A percentile compares a stretch with the other conserved stretches of the same genome.
Conservation (phyloP, 1,284 basidiomycete species). For the Marasmius oreades region DNA sequence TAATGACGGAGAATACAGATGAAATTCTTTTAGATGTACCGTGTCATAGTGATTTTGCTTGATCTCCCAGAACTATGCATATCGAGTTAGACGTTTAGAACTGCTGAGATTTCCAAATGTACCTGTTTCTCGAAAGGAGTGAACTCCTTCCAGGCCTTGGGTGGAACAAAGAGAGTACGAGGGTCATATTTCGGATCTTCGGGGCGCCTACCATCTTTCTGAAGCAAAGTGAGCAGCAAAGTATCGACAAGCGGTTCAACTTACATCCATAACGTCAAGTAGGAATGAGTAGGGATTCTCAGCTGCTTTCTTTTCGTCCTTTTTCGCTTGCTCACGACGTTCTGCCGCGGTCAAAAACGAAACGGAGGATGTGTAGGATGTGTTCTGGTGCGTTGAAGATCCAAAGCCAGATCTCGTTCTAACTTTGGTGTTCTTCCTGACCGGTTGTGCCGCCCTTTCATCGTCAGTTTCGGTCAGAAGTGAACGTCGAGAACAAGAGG, state of each 20-base stretch:
- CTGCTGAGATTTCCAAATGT: conserved; percentile 15
- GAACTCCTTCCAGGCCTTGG: conserved; percentile 77
- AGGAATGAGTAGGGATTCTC: conserved; percentile 88
- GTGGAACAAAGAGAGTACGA: conserved; percentile 83
- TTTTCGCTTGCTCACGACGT: conserved; percentile 70
- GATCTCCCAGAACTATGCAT: conserved; percentile 88
- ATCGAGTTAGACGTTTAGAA: neutral
- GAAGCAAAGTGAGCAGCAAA: conserved; percentile 6
- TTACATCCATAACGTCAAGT: conserved; percentile 69
- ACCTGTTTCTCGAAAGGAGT: conserved; percentile 96
- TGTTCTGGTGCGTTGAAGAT: conserved; percentile 21
- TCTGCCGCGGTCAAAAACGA: conserved; percentile 87
- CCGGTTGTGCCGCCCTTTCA: conserved; percentile 28
- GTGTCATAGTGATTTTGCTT: conserved; percentile 95
- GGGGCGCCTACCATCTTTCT: conserved; percentile 84
- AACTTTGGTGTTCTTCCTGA: conserved; percentile 31
- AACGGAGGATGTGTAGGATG: too few relatives aligned
- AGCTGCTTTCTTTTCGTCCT: conserved; percentile 76
- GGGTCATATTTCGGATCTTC: conserved; percentile 91
- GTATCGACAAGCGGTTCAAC: conserved; percentile 24
- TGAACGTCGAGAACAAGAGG: conserved; percentile 41
- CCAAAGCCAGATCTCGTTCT: conserved; percentile 13
- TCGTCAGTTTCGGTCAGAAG: conserved; percentile 36
- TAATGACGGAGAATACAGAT: conserved; percentile 10
- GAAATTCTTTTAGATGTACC: conserved; percentile 30